Conservation (phyloP, 768 basidiomycete species). For the Mycena vulgaris region DNA sequence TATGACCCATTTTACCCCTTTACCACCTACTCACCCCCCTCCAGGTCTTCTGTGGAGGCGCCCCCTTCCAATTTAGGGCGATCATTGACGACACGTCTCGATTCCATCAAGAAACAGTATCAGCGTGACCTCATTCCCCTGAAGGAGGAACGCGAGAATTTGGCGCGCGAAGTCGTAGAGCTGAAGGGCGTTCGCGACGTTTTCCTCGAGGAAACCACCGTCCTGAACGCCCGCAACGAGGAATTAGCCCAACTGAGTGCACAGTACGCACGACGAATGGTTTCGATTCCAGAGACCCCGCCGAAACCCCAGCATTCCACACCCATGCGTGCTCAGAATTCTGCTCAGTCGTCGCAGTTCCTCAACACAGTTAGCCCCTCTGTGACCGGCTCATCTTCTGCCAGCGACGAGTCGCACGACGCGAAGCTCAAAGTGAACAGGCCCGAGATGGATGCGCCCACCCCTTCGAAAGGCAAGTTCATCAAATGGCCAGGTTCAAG, state of each 20-base stretch:
- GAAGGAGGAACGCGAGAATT: slow-evolving; percentile 82
- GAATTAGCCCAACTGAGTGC: slow-evolving; percentile 91
- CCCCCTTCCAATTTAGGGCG: slow-evolving; percentile 68
- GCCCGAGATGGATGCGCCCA: slow-evolving; percentile 62
- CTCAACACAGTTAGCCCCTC: slow-evolving; percentile 61
- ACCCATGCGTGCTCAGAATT: slow-evolving; percentile 42
- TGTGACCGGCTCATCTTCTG: slow-evolving; percentile 61
- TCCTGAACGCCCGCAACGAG: slow-evolving; percentile 92
- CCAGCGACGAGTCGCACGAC: slow-evolving; percentile 65
- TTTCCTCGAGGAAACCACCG: slow-evolving; percentile 92
- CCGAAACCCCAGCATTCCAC: slow-evolving; percentile 45
- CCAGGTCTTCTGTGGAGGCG: slow-evolving; percentile 51
- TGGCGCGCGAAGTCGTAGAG: slow-evolving; percentile 87
- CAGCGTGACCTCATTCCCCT: slow-evolving; percentile 89
- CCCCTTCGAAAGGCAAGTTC: slow-evolving; percentile 71
- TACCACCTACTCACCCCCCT: slow-evolving; percentile 38
- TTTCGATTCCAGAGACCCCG: slow-evolving; percentile 60
- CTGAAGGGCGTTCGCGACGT: slow-evolving; percentile 89
- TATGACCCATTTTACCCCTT: slow-evolving; percentile 40
- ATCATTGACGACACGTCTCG: slow-evolving; percentile 87
- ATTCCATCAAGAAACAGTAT: slow-evolving; percentile 90
- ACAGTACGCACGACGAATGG: slow-evolving; percentile 86
- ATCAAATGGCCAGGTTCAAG: slow-evolving; percentile 80
- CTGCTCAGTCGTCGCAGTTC: slow-evolving; percentile 38
- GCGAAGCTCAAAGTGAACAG: slow-evolving; percentile 57